phyloP scores from a whole-genome alignment of 2,329 filamentous ascomycete genomes.

The Cladophialophora carrionii region DNA sequence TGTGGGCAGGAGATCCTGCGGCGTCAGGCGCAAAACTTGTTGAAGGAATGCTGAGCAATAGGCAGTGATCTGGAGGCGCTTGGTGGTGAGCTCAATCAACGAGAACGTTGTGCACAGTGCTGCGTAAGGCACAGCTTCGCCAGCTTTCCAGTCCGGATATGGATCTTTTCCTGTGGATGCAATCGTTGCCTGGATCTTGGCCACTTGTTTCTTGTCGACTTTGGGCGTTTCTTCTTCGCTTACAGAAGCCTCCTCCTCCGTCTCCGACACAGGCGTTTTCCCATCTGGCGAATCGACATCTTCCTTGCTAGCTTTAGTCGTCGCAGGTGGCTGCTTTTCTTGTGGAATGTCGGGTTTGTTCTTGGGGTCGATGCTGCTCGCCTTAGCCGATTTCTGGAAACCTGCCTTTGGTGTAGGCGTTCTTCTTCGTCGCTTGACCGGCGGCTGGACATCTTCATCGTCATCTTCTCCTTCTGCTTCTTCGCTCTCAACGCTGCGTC shows the following conservation, averaged over 20 bases:
- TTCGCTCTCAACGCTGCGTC: conserved; percentile 44
- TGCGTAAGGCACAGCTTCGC: conserved; percentile 87
- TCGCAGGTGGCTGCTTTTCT: conserved; percentile 40
- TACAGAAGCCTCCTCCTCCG: conserved; percentile 48
- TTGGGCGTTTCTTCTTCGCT: conserved; percentile 68
- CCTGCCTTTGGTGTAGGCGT: conserved; percentile 43
- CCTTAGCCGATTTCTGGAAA: conserved; percentile 34
- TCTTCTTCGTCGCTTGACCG: conserved; percentile 57
- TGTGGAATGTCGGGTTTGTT: not conserved
- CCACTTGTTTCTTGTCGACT: conserved; percentile 71
- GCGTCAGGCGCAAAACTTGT: conserved; percentile 90
- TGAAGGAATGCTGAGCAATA: conserved; percentile 89
- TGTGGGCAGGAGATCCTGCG: conserved; percentile 81
- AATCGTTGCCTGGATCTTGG: conserved; percentile 78
- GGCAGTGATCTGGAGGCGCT: conserved; percentile 82
- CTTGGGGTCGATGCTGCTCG: conserved; percentile 37
- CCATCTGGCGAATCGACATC: conserved; percentile 52
- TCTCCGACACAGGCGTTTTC: conserved; percentile 44
- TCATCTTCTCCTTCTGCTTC: conserved; percentile 46
- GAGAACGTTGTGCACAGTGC: conserved; percentile 94
- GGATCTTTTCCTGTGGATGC: conserved; percentile 71
- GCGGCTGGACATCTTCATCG: conserved; percentile 60
- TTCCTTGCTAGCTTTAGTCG: conserved; percentile 36
- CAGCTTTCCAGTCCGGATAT: conserved; percentile 94
- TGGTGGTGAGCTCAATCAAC: conserved; percentile 90